Conservation (phyloP, 1,284 basidiomycete genomes). For the Sporisorium iseilematis-ciliati region DNA sequence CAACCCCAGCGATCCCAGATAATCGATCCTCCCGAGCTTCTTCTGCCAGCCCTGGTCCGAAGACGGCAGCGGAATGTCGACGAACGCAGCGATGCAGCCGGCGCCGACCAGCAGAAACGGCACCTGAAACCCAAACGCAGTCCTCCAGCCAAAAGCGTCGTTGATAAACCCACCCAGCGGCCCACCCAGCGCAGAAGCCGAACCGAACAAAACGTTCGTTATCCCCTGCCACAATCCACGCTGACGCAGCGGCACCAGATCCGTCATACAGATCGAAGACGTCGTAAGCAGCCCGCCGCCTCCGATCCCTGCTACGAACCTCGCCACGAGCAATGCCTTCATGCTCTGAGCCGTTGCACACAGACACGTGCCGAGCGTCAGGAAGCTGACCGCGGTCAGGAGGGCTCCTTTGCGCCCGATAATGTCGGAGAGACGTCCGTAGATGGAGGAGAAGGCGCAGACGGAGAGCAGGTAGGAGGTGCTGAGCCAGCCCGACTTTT, state of each 20-base stretch:
- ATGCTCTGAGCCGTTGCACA: slow-evolving; percentile 61
- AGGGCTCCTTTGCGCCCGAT: slow-evolving; percentile 66
- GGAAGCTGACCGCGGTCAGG: slow-evolving; percentile 62
- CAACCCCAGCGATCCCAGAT: slow-evolving; percentile 68
- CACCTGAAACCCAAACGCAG: slow-evolving; percentile 68
- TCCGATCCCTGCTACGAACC: slow-evolving; percentile 71
- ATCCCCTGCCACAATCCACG: slow-evolving; percentile 71
- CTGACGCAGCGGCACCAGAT: slow-evolving; percentile 70
- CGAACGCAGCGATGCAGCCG: slow-evolving; percentile 67
- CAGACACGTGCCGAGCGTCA: slow-evolving; percentile 61
- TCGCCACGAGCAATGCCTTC: slow-evolving; percentile 60
- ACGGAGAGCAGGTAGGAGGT: slow-evolving; percentile 67
- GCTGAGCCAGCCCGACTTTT: slow-evolving; percentile 65
- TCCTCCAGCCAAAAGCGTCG: slow-evolving; percentile 60
- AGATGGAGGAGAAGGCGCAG: slow-evolving; percentile 67
- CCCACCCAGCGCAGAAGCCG: slow-evolving; percentile 68
- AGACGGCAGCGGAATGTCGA: slow-evolving; percentile 69
- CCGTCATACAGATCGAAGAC: slow-evolving; percentile 71
- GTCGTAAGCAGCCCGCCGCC: slow-evolving; percentile 72
- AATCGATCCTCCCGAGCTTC: slow-evolving; percentile 69
- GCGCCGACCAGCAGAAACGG: slow-evolving; percentile 69
- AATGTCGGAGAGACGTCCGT: slow-evolving; percentile 65
- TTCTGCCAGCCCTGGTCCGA: slow-evolving; percentile 68
- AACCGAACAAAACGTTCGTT: slow-evolving; percentile 66
- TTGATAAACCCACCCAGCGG: slow-evolving; percentile 61